These are phyloP conservation scores for Botryotinia globosa DNA, from an alignment of 2,329 filamentous ascomycete genomes.

Conservation along the genomic window DNA sequence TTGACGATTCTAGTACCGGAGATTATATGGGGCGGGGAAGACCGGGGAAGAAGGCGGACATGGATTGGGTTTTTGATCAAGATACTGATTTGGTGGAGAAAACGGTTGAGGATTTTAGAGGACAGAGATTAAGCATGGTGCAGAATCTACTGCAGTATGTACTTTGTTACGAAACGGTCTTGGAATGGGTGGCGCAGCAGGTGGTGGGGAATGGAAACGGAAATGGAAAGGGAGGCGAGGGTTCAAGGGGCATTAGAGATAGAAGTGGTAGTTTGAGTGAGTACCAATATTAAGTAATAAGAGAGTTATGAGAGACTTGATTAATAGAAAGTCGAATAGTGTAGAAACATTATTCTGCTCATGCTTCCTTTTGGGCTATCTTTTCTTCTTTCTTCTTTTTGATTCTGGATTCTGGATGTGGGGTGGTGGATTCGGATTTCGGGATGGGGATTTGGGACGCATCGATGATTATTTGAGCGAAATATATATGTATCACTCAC, in stretches of 20 bases:
- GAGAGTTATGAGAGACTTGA: neutral
- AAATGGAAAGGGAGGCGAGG: constrained; percentile 21
- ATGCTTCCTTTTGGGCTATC: neutral
- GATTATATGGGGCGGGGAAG: constrained; percentile 34
- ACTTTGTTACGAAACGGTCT: constrained; percentile 90
- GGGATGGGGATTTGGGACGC: too few species aligned
- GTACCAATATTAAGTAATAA: neutral
- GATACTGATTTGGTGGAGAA: constrained; percentile 76
- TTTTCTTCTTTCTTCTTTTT: neutral
- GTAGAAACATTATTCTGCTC: neutral
- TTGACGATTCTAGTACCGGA: constrained; percentile 32
- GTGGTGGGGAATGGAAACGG: constrained; percentile 26
- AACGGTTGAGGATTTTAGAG: constrained; percentile 87
- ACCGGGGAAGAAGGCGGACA: constrained; percentile 31
- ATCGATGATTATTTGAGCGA: neutral
- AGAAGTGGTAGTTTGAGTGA: constrained; percentile 4
- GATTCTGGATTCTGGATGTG: too few species aligned
- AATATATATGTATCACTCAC: too few species aligned
- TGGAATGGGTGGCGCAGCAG: constrained; percentile 71
- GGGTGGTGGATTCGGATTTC: too few species aligned
- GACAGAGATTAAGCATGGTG: constrained; percentile 92
- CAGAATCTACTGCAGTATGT: constrained; percentile 92
- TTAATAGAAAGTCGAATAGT: neutral
- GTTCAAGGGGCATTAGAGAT: neutral
- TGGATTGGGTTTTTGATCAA: constrained; percentile 69